These are phyloP conservation scores for Ophiocordyceps camponoti-floridani DNA, from an alignment of 2,329 filamentous ascomycete species.

Conservation along the genomic window DNA sequence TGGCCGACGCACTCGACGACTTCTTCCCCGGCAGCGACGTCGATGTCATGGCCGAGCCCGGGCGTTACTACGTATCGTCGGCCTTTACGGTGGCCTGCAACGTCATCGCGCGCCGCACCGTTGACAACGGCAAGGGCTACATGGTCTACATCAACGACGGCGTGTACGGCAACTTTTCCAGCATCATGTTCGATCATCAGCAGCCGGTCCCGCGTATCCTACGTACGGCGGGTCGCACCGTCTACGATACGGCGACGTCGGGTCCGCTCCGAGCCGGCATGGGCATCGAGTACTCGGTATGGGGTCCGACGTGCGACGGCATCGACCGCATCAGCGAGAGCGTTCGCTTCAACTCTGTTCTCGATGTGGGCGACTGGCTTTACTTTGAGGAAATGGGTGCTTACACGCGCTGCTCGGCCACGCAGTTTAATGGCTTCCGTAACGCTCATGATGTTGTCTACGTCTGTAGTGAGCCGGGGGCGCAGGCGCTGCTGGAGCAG, in stretches of 20 bases:
- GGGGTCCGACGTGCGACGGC: slow-evolving; percentile 94
- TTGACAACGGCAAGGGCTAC: slow-evolving; percentile 58
- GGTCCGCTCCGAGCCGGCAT: slow-evolving; percentile 24
- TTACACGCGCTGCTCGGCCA: slow-evolving; percentile 96
- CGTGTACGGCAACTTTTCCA: slow-evolving; percentile 95
- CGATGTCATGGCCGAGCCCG: slow-evolving; percentile 86
- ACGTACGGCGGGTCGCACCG: slow-evolving; percentile 36
- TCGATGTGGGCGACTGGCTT: slow-evolving; percentile 93
- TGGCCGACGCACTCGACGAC: slow-evolving; percentile 64
- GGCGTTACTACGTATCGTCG: slow-evolving; percentile 84
- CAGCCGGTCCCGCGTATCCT: slow-evolving; percentile 73
- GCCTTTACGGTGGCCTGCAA: slow-evolving; percentile 93
- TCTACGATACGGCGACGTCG: slow-evolving; percentile 38
- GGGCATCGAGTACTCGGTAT: slow-evolving; percentile 77
- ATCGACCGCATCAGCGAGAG: slow-evolving; percentile 86
- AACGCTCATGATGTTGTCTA: slow-evolving; percentile 88
- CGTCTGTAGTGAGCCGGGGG: slow-evolving; percentile 83
- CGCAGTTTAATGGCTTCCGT: slow-evolving; percentile 92
- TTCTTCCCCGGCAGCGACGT: slow-evolving; percentile 65
- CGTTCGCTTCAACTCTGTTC: slow-evolving; percentile 54
- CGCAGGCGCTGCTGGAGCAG: slow-evolving; percentile 38
- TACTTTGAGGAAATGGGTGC: slow-evolving; percentile 99
- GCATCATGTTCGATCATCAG: slow-evolving; percentile 99
- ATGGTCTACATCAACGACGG: slow-evolving; percentile 98
- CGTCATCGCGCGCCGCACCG: slow-evolving; percentile 84